Evolutionary conservation across 768 basidiomycete species (phyloP).

Genomic region (Boletus rex-veris): DNA sequence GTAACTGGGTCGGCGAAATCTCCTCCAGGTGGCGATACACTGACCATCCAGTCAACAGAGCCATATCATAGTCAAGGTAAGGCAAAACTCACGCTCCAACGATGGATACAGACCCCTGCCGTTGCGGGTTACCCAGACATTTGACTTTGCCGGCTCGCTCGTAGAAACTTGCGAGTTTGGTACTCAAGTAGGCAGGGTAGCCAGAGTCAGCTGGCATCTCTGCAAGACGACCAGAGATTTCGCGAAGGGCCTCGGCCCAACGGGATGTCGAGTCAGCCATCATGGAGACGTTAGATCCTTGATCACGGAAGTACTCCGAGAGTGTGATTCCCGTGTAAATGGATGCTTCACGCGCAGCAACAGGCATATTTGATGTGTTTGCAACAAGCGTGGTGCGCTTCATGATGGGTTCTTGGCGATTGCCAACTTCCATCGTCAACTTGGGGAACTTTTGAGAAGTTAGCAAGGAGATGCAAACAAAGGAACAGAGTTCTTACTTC

Average conservation of each 20-base stretch:
- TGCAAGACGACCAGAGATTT: conserved; percentile 97
- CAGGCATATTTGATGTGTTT: conserved; percentile 99
- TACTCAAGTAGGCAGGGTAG: conserved; percentile 94
- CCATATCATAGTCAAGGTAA: background rate
- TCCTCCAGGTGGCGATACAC: conserved; percentile 97
- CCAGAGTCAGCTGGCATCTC: conserved; percentile 99
- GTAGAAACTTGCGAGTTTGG: conserved; percentile 97
- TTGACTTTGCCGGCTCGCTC: conserved; percentile 97
- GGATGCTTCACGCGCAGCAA: conserved; percentile 97
- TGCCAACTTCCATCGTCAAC: conserved; percentile 86
- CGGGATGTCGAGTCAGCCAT: conserved; percentile 99
- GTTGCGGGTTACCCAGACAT: conserved; percentile 82
- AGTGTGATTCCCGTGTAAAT: conserved; percentile 99
- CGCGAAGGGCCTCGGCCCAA: conserved; percentile 98
- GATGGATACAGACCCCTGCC: conserved; percentile 94
- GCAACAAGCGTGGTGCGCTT: conserved; percentile 98
- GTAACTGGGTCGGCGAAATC: conserved; percentile 99
- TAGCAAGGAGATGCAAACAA: conserved; percentile 9
- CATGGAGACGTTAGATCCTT: conserved; percentile 96
- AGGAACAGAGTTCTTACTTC: conserved; percentile 51
- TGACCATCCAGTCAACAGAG: conserved; percentile 31
- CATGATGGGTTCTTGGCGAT: conserved; percentile 99
- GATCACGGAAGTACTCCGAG: conserved; percentile 99
- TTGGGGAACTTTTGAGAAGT: conserved; percentile 63
- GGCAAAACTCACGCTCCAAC: conserved; percentile 85